Evolutionary conservation across 2,329 filamentous ascomycete genomes (phyloP).

Genomic region (Trichoderma asperellum): DNA sequence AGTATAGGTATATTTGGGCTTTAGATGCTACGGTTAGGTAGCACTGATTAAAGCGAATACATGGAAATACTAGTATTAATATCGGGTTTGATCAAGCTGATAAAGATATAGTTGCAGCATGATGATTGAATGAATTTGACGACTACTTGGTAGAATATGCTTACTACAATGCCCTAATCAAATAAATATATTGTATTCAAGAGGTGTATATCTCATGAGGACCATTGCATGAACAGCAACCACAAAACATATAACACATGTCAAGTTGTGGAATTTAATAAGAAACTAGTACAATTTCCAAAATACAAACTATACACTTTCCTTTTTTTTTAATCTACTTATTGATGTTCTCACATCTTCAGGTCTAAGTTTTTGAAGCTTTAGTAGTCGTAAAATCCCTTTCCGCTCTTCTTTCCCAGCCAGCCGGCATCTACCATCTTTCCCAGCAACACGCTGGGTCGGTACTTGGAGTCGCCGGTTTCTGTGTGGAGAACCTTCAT

Average conservation of each 20-base stretch:
- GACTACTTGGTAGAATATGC: background rate
- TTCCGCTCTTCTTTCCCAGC: conserved; percentile 96
- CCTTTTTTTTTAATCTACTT: background rate
- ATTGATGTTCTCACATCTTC: background rate
- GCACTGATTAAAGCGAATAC: background rate
- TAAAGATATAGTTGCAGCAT: background rate
- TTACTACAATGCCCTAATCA: background rate
- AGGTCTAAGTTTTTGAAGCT: background rate
- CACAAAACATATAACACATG: background rate
- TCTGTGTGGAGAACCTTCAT: conserved; percentile 94
- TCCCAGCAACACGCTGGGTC: conserved; percentile 80
- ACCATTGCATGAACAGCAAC: background rate
- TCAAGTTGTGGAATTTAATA: background rate
- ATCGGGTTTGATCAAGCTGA: background rate
- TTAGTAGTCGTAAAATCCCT: conserved; percentile 91
- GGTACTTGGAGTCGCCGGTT: conserved; percentile 94
- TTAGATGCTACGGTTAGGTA: background rate
- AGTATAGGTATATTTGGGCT: background rate
- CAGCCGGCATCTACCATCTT: conserved; percentile 99
- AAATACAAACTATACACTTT: background rate
- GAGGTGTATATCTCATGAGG: background rate
- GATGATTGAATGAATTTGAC: background rate
- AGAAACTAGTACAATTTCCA: background rate
- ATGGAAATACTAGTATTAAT: background rate
- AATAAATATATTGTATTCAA: too few species aligned